These are phyloP conservation scores for Phytopythium litorale DNA, from an alignment of 352 stramenopile genomes.

Conservation along the genomic window DNA sequence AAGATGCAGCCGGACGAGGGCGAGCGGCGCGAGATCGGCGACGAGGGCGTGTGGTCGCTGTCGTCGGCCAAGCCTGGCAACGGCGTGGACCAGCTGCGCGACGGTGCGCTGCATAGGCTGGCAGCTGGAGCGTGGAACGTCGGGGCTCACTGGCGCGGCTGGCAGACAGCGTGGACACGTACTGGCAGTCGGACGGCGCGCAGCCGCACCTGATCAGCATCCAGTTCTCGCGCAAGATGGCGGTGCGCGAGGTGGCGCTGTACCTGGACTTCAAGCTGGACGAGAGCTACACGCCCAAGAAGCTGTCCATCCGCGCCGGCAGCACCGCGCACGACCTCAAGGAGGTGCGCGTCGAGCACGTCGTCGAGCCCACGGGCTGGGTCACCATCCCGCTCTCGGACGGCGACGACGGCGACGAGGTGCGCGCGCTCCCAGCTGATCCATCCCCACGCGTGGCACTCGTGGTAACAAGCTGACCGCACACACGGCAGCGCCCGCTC, in stretches of 20 bases:
- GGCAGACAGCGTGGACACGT: conserved; percentile 93
- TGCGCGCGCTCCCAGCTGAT: background rate
- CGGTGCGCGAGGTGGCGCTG: conserved; percentile 92
- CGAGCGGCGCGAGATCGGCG: conserved; percentile 66
- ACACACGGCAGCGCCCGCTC: conserved; percentile 31
- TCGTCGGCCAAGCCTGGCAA: conserved; percentile 97
- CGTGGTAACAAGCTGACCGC: background rate
- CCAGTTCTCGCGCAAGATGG: conserved; percentile 95
- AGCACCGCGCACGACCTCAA: conserved; percentile 95
- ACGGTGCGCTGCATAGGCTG: conserved; percentile 48
- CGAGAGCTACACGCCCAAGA: conserved; percentile 98
- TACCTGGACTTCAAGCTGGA: conserved; percentile 98
- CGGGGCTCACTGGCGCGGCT: background rate
- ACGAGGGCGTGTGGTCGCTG: conserved; percentile 94
- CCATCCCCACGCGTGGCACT: background rate
- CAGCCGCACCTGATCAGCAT: conserved; percentile 98
- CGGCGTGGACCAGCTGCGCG: conserved; percentile 95
- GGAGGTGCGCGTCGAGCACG: conserved; percentile 89
- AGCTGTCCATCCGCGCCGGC: conserved; percentile 90
- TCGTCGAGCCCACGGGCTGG: conserved; percentile 94
- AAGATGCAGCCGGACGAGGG: conserved; percentile 2
- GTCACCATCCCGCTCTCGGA: conserved; percentile 85
- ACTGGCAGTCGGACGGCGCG: conserved; percentile 95
- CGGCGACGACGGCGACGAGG: conserved; percentile 27
- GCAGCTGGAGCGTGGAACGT: background rate